Percentiles rank a stretch among this genome's conserved stretches.
Evolutionary conservation across 2,329 filamentous ascomycete species (phyloP).

Genomic region (Aureobasidium zeae): DNA sequence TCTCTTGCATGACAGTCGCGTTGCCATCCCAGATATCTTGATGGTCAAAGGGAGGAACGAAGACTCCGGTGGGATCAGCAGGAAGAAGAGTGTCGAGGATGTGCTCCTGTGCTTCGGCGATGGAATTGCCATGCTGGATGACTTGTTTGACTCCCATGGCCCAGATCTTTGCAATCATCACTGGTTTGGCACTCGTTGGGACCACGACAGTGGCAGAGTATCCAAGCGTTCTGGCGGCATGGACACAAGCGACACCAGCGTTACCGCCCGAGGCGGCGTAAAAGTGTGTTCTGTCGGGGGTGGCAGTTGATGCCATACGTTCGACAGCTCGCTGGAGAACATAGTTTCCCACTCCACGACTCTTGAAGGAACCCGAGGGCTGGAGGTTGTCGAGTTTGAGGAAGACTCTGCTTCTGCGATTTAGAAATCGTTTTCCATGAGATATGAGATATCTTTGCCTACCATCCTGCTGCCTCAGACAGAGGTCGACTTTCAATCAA

Average conservation of each 20-base stretch:
- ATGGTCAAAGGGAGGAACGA: constrained; percentile 63
- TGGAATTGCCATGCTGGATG: constrained; percentile 57
- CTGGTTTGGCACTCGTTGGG: constrained; percentile 52
- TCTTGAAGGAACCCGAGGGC: constrained; percentile 75
- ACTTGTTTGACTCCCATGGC: constrained; percentile 60
- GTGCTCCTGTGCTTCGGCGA: constrained; percentile 60
- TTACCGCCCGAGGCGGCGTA: constrained; percentile 77
- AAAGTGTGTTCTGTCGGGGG: constrained; percentile 50
- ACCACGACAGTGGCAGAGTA: constrained; percentile 68
- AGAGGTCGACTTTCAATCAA: constrained; percentile 58
- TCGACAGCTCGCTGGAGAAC: constrained; percentile 40
- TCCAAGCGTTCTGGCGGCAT: constrained; percentile 55
- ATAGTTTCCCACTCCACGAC: constrained; percentile 61
- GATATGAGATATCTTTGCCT: constrained; percentile 29
- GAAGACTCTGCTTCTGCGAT: constrained; percentile 57
- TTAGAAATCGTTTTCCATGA: constrained; percentile 19
- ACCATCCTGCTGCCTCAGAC: constrained; percentile 65
- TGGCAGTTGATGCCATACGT: constrained; percentile 32
- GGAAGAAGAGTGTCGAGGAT: constrained; percentile 35
- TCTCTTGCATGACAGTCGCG: constrained; percentile 48
- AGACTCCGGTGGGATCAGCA: constrained; percentile 40
- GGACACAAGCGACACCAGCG: constrained; percentile 72
- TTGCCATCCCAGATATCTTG: constrained; percentile 59
- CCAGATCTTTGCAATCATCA: constrained; percentile 66
- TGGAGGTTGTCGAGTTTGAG: constrained; percentile 81